Evolutionary conservation across 768 basidiomycete genomes (phyloP).

Genomic region (Rhizopogon vinicolor): DNA sequence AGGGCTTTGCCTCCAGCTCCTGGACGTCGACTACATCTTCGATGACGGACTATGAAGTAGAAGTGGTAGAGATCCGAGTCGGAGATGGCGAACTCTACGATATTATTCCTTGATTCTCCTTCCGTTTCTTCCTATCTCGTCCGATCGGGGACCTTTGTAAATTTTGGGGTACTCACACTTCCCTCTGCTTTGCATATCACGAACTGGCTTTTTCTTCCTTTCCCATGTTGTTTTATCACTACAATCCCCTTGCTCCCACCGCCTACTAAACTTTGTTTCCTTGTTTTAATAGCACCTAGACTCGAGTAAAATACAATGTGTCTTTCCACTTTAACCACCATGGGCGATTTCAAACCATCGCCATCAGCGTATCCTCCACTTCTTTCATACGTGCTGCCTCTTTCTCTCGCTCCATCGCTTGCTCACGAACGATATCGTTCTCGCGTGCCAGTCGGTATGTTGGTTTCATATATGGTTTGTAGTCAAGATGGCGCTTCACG

Average conservation of each 20-base stretch:
- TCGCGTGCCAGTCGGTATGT: conserved; percentile 65
- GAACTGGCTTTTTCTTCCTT: neutral
- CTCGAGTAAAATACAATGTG: neutral
- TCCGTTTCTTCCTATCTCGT: neutral
- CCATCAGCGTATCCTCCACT: conserved; percentile 63
- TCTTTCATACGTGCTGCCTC: conserved; percentile 53
- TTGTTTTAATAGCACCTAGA: conserved; percentile 1
- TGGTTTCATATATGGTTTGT: conserved; percentile 66
- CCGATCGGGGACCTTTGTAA: neutral
- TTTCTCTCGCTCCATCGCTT: conserved; percentile 48
- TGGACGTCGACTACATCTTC: conserved; percentile 63
- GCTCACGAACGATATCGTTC: conserved; percentile 59
- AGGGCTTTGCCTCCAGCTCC: conserved; percentile 62
- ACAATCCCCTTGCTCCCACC: neutral
- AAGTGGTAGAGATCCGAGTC: conserved; percentile 85
- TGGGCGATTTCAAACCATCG: conserved; percentile 24
- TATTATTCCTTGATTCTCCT: conserved; percentile 53
- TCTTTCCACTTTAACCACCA: conserved; percentile 4
- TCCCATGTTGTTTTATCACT: conserved; percentile 1
- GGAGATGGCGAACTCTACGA: conserved; percentile 72
- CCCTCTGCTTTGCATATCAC: conserved; percentile 3
- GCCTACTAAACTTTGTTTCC: neutral
- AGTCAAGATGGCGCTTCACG: conserved; percentile 84
- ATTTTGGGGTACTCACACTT: neutral
- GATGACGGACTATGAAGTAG: conserved; percentile 74